Conservation (phyloP, 805 yeast species). For the Ogataea neopini region DNA sequence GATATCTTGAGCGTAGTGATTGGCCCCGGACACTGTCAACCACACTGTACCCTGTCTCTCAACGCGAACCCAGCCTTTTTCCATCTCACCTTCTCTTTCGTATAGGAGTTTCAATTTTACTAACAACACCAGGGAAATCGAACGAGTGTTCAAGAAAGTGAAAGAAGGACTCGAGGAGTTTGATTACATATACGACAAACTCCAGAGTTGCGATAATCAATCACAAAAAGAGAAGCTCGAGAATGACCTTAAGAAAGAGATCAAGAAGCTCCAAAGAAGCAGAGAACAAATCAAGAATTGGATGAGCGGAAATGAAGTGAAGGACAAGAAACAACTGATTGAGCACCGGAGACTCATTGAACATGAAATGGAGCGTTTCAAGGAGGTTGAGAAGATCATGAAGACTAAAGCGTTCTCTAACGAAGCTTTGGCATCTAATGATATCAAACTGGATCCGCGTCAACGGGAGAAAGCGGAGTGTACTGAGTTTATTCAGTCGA, state of each 20-base stretch:
- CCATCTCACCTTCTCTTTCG: too few relatives aligned
- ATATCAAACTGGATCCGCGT: conserved; percentile 69
- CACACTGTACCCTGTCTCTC: too few relatives aligned
- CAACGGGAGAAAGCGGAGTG: conserved; percentile 79
- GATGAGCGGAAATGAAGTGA: conserved; percentile 88
- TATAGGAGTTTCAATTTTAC: too few relatives aligned
- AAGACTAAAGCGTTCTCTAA: conserved; percentile 93
- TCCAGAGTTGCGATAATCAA: conserved; percentile 74
- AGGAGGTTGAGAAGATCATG: conserved; percentile 88
- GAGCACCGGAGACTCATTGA: conserved; percentile 75
- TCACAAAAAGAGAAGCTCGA: conserved; percentile 94
- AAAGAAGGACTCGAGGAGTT: conserved; percentile 87
- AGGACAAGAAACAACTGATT: conserved; percentile 77
- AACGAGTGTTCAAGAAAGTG: conserved; percentile 88
- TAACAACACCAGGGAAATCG: conserved; percentile 61
- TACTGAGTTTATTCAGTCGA: conserved; percentile 63
- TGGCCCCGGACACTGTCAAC: too few relatives aligned
- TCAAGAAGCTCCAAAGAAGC: conserved; percentile 88
- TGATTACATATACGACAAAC: conserved; percentile 83
- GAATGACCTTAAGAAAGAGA: conserved; percentile 88
- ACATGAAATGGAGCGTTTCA: conserved; percentile 91
- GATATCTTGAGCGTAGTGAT: too few relatives aligned
- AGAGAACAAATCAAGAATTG: conserved; percentile 95
- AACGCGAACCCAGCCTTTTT: too few relatives aligned
- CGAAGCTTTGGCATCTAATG: conserved; percentile 72